phyloP scores from a whole-genome alignment of 2,329 filamentous ascomycete genomes.

The Pseudogymnoascus sp. region DNA sequence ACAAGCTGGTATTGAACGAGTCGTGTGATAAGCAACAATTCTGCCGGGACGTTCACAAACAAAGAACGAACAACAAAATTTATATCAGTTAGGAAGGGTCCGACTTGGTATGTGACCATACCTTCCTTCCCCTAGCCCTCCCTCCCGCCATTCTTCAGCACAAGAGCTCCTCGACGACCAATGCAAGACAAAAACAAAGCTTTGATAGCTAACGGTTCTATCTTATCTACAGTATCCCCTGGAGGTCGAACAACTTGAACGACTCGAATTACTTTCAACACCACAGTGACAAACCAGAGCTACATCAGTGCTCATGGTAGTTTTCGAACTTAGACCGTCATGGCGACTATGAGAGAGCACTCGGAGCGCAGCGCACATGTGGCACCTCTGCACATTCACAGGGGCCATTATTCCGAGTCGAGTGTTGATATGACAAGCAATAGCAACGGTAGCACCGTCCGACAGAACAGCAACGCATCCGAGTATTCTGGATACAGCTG shows the following conservation, averaged over 20 bases:
- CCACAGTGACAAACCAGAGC: not conserved
- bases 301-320: not conserved
- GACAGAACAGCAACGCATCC: not conserved
- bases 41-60: not conserved
- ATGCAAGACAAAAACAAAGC: not conserved
- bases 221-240: not conserved
- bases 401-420: slow-evolving; percentile 1
- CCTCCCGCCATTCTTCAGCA: slow-evolving; percentile 1
- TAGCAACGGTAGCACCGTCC: not conserved
- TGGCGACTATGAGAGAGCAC: slow-evolving; percentile 9
- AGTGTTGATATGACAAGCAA: not conserved
- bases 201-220: not conserved
- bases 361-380: not conserved
- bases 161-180: not conserved
- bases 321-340: slow-evolving; percentile 1
- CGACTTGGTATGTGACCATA: slow-evolving; percentile 9
- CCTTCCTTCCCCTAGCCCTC: not conserved
- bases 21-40: not conserved
- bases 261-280: not conserved
- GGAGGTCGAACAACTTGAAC: not conserved
- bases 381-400: slow-evolving; percentile 7
- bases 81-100: slow-evolving; percentile 3
- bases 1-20: slow-evolving; percentile 6
- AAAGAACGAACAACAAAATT: not conserved
- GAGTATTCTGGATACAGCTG: slow-evolving; percentile 19